These are phyloP conservation scores for Claviceps sp. DNA, from an alignment of 2,329 filamentous ascomycete species.

Conservation along the genomic window DNA sequence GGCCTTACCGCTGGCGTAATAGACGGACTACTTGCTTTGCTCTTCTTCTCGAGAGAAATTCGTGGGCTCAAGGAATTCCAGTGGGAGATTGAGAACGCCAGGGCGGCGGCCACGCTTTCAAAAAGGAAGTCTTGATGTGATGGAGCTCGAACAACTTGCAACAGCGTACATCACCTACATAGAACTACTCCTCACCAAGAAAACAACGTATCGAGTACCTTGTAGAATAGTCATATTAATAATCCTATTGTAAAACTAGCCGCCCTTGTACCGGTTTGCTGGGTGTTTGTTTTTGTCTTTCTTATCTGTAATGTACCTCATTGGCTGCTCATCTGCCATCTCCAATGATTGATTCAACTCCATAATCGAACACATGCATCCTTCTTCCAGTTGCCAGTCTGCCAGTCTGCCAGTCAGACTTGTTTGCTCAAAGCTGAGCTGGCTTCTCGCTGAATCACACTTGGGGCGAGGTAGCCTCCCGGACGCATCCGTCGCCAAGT, in stretches of 20 bases:
- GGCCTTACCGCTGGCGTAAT: slow-evolving; percentile 62
- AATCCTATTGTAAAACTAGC: not conserved
- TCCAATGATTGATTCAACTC: not conserved
- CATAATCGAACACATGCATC: not conserved
- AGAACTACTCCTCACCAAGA: not conserved
- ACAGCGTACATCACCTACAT: too few species aligned
- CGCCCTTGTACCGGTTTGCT: not conserved
- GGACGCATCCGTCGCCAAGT: slow-evolving; percentile 52
- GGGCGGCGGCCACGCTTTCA: slow-evolving; percentile 20
- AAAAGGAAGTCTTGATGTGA: not conserved
- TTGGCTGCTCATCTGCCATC: too few species aligned
- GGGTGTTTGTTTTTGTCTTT: not conserved
- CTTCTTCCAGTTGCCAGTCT: too few species aligned
- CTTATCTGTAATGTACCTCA: not conserved
- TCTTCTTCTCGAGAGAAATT: slow-evolving; percentile 79
- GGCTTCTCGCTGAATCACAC: not conserved
- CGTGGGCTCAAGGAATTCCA: slow-evolving; percentile 79
- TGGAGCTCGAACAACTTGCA: not conserved
- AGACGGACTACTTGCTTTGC: slow-evolving; percentile 71
- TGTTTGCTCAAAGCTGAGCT: not conserved
- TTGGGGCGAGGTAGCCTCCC: slow-evolving; percentile 15
- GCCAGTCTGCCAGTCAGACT: not conserved
- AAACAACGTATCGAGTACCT: not conserved
- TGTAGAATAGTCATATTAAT: slow-evolving; percentile 2
- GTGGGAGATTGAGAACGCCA: slow-evolving; percentile 74